Conservation (phyloP, 1,284 basidiomycete genomes). For the Lignosus rhinocerotis region DNA sequence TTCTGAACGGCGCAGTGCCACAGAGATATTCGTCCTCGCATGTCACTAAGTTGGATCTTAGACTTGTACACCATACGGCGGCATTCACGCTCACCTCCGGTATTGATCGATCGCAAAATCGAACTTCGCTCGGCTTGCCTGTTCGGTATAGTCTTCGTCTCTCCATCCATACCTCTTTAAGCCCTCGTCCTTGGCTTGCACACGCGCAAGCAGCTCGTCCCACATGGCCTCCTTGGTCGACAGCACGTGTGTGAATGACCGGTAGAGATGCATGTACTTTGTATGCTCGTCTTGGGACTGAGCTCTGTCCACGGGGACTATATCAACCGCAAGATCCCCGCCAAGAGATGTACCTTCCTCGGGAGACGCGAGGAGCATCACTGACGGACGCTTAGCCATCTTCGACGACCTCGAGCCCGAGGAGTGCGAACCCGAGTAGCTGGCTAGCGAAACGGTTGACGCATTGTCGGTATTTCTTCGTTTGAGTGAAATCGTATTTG, state of each 20-base stretch:
- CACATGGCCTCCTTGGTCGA: conserved; percentile 79
- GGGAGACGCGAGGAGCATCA: conserved; percentile 35
- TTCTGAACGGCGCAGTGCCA: conserved; percentile 65
- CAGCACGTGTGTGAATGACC: conserved; percentile 62
- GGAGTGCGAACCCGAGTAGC: conserved; percentile 10
- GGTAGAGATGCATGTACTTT: conserved; percentile 70
- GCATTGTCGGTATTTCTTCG: conserved; percentile 7
- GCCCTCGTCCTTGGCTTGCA: conserved; percentile 52
- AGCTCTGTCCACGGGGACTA: conserved; percentile 48
- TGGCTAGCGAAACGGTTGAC: conserved; percentile 12
- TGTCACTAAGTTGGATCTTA: conserved; percentile 47
- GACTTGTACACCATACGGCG: neutral
- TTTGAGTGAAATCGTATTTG: neutral
- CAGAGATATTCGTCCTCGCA: conserved; percentile 64
- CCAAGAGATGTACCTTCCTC: conserved; percentile 41
- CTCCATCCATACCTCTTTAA: conserved; percentile 66
- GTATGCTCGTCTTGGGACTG: conserved; percentile 55
- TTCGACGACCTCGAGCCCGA: conserved; percentile 16
- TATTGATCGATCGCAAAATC: conserved; percentile 66
- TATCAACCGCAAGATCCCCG: conserved; percentile 37
- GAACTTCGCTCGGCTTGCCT: conserved; percentile 57
- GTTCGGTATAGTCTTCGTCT: conserved; percentile 56
- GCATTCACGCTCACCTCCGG: conserved; percentile 47
- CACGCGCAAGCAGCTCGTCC: conserved; percentile 68
- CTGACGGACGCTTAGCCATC: conserved; percentile 22